Base-by-base conservation (phyloP, 805 yeast species). In the Candida piceae region DNA sequence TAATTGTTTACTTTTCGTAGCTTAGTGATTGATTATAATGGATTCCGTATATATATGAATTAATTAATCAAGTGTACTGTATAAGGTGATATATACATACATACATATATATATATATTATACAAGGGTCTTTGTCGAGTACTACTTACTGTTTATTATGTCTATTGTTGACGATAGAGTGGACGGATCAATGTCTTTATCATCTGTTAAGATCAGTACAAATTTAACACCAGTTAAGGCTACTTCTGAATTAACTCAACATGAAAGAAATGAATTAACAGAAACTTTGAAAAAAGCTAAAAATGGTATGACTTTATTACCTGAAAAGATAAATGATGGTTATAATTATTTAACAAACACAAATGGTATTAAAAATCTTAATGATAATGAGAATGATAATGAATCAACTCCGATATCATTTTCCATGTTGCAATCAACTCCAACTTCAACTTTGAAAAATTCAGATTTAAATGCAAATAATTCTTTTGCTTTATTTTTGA, bases 291-390 rank as follows among this genome's bases (percentile, higher is more conserved):
- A 38, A 6, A 56, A 46, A 26, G 59, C 58, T 8, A 46, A 41
- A 17, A 33, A 38, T 16, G 61, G 60, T 1, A 45, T 48, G 28
- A 50, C 60, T 1, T 46, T 57, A 22, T 42, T 44, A 7, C 60
- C 60, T 0, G 60, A 50, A 18, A 35, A 39, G 18, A 23, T 49
- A n/a, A 47, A 47, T 34, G 39, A 48, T 33, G 45, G 49, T 15
- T 48, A 48, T 34, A 30, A 39, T 15, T 46, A 45, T 29, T 34
- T 46, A 11, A 40, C 41, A 12, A 42, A 45, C 5, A 19, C 31
- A 25, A 31, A 16, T 13, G 43, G 5, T 22, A 24, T 12, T 24
- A 10, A 24, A n/a, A 24, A 7, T 5, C 7, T 6, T 7, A 13
- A 26, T 4, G 26, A 27, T 8, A 16, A 37, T 4, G 29, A 29